Evolutionary conservation across 2,329 filamentous ascomycete species (phyloP), one percentile per base, ranked within the genome.

Genomic region (Monosporascus ibericus): DNA sequence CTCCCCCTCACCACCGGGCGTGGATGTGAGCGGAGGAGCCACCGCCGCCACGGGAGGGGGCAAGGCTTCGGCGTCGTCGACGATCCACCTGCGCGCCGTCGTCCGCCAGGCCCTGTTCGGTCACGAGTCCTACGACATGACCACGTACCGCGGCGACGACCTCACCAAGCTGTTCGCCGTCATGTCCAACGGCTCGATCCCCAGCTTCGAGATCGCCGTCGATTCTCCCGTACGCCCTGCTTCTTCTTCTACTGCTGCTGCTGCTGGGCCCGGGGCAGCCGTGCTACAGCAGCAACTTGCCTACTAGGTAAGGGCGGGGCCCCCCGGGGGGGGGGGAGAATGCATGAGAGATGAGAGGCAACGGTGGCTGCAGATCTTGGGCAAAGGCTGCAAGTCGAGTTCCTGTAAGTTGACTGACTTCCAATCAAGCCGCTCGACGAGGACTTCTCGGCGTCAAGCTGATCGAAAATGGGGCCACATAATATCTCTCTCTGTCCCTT

Each of bases 61-160:
- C 27, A 30, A 17, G 15, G 42, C 15, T 30, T 22, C 39, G 36
- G 20, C 24, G n/a, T 14, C 48, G 44, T 22, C 42, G 50, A 34
- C 22, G 34, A 52, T 25, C 36, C 46, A 27, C 2, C 54, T 68
- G 39, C 52, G 60, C 17, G 63, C 63, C 11, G 44, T 47, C 22
- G 58, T 68, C 14, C 56, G 55, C 18, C 48, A 53, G 8, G 62
- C 60, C 25, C 49, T 54, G 22, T 58, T 65, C 48, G 65, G 58
- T 20, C 53, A 52, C 48, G 61, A 61, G 50, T 54, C 55, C 27
- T 70, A 65, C 52, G 64, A 69, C 38, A 53, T 70, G 58, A 59
- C 54, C 11, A 50, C 52, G 42, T 70, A 64, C 49, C 49, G 48
- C 6, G 60, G 62, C 11, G 67, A 68, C 39, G 65, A 69, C 54